Percentiles rank a stretch among this genome's conserved stretches.
Conservation (phyloP, 75 land plant genomes). For the Cupressus sempervirens region DNA sequence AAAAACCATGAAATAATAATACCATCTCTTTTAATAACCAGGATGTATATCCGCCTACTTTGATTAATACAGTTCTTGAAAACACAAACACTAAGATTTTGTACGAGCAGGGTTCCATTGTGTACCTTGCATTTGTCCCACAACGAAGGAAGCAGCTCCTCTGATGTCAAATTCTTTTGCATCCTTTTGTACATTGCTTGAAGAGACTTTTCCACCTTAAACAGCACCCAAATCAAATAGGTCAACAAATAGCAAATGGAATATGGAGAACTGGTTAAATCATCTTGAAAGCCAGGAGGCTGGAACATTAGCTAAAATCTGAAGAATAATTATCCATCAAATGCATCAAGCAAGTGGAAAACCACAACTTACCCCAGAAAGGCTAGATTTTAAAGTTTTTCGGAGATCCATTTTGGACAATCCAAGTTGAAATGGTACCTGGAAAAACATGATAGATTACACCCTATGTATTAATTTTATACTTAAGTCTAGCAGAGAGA, state of each 20-base stretch:
- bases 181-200: constrained; percentile 74
- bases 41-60: not conserved
- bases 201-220: constrained; percentile 88
- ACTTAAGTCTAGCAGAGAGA: not conserved
- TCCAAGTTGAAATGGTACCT: constrained; percentile 89
- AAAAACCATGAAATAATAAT: constrained; percentile 7
- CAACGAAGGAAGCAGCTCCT: constrained; percentile 89
- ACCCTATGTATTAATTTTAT: not conserved
- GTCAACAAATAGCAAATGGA: not conserved
- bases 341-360: not conserved
- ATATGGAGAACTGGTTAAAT: not conserved
- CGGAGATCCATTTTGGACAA: constrained; percentile 79
- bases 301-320: not conserved
- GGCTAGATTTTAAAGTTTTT: constrained; percentile 73
- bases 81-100: not conserved
- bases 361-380: constrained; percentile 71
- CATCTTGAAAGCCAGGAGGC: not conserved
- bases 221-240: constrained; percentile 10
- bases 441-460: constrained; percentile 18
- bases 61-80: not conserved
- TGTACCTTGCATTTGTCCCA: constrained; percentile 99
- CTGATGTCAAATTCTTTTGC: constrained; percentile 91
- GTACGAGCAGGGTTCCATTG: not conserved
- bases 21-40: too few relatives aligned
- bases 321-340: not conserved